A percentile compares a stretch with the other conserved stretches of the same genome.
Conservation (phyloP, 495 filamentous ascomycete species). For the Glonium stellatum region DNA sequence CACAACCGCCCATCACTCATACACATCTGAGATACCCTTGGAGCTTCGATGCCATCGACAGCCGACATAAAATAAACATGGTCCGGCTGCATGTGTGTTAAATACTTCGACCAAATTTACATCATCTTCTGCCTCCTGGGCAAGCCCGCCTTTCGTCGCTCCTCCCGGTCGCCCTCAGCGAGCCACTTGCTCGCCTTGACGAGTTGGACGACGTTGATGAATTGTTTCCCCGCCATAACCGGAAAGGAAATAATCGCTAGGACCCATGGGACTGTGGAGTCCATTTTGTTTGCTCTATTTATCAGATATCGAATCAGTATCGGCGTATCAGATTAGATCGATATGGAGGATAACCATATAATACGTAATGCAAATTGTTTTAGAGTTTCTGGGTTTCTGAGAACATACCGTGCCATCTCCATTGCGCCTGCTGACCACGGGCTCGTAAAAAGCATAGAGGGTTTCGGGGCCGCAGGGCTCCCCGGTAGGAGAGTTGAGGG, state of each 20-base stretch:
- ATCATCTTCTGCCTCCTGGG: slow-evolving; percentile 26
- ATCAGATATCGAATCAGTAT: slow-evolving; percentile 1
- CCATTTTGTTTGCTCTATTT: slow-evolving; percentile 76
- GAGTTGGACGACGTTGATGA: slow-evolving; percentile 89
- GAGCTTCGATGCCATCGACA: too few relatives aligned
- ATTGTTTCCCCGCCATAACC: slow-evolving; percentile 84
- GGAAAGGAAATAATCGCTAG: slow-evolving; percentile 74
- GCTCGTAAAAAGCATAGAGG: slow-evolving; percentile 64
- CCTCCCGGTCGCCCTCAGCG: slow-evolving; percentile 72
- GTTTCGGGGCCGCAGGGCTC: slow-evolving; percentile 55
- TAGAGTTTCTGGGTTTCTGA: background rate
- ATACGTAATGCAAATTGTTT: too few relatives aligned
- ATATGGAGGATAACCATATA: too few relatives aligned
- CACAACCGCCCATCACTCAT: too few relatives aligned
- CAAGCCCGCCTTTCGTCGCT: slow-evolving; percentile 47
- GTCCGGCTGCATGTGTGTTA: too few relatives aligned
- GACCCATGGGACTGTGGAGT: slow-evolving; percentile 76
- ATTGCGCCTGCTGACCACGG: slow-evolving; percentile 88
- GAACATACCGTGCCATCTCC: slow-evolving; percentile 61
- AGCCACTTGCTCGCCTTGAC: slow-evolving; percentile 90
- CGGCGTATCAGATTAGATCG: slow-evolving; percentile 1
- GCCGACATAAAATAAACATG: too few relatives aligned
- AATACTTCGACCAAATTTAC: background rate
- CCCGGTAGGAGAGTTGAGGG: slow-evolving; percentile 56
- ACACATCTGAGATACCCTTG: too few relatives aligned